These are phyloP conservation scores for Hymenotorrendiella dingleyae DNA, from an alignment of 2,329 filamentous ascomycete species.

Conservation along the genomic window DNA sequence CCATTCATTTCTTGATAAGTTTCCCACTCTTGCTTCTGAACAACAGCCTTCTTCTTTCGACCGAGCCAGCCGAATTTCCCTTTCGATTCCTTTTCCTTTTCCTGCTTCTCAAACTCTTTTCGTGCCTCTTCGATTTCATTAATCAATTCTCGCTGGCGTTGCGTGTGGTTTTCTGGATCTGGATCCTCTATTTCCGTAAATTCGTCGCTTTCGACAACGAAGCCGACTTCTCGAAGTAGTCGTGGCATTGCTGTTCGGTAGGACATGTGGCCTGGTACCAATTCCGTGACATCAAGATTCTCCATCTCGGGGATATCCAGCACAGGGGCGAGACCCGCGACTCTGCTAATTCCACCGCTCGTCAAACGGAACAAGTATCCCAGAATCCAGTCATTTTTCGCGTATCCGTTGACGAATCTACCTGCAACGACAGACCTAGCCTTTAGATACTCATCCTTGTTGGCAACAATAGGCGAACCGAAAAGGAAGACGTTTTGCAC, in stretches of 20 bases:
- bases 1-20: constrained; percentile 74
- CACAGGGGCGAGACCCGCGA: constrained; percentile 77
- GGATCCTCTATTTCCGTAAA: constrained; percentile 97
- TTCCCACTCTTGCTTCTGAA: constrained; percentile 85
- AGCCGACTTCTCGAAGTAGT: constrained; percentile 80
- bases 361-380: constrained; percentile 94
- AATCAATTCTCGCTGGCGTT: constrained; percentile 87
- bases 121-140: constrained; percentile 94
- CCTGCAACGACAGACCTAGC: constrained; percentile 80
- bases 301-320: constrained; percentile 75
- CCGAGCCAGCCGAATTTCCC: constrained; percentile 71
- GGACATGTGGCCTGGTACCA: constrained; percentile 91
- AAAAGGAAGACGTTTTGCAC: constrained; percentile 96
- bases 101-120: constrained; percentile 76
- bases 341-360: constrained; percentile 79
- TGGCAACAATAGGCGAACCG: constrained; percentile 85
- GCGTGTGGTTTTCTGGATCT: constrained; percentile 85
- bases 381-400: constrained; percentile 94
- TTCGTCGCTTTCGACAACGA: constrained; percentile 86
- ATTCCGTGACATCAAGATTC: constrained; percentile 80
- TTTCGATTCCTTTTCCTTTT: constrained; percentile 55
- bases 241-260: constrained; percentile 90
- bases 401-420: constrained; percentile 92
- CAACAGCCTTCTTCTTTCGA: constrained; percentile 64
- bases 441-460: constrained; percentile 80